Evolutionary conservation across 805 yeast genomes (phyloP).

Genomic region (Suhomyces sp.): DNA sequence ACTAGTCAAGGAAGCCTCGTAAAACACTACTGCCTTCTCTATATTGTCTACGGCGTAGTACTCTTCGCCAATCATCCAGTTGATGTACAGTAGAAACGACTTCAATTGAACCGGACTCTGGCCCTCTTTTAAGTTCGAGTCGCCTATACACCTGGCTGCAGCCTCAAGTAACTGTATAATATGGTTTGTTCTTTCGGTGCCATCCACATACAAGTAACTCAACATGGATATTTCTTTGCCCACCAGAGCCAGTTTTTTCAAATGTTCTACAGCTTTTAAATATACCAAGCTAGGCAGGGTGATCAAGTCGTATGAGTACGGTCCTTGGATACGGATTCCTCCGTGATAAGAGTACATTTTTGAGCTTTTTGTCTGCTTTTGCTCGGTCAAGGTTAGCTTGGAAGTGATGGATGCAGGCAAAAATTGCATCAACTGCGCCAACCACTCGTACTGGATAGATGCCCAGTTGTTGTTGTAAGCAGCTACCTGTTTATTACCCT

Average conservation of each 20-base stretch:
- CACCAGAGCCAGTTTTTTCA: constrained; percentile 8
- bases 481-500: constrained; percentile 14
- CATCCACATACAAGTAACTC: constrained; percentile 8
- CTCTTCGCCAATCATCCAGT: constrained; percentile 53
- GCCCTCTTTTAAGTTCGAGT: not conserved
- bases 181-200: constrained; percentile 2
- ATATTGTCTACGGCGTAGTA: constrained; percentile 18
- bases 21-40: constrained; percentile 18
- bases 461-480: constrained; percentile 45
- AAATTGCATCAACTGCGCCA: constrained; percentile 54
- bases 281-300: constrained; percentile 30
- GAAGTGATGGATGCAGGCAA: constrained; percentile 36
- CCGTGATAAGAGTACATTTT: constrained; percentile 24
- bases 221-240: not conserved
- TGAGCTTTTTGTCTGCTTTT: not conserved
- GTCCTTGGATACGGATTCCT: constrained; percentile 26
- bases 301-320: constrained; percentile 17
- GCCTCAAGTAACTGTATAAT: constrained; percentile 5
- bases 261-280: constrained; percentile 20
- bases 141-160: not conserved
- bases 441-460: constrained; percentile 60
- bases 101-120: not conserved
- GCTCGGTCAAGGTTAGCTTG: not conserved
- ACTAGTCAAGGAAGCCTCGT: constrained; percentile 11
- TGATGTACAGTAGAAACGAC: constrained; percentile 25